Evolutionary conservation across 176 grass and related monocot species (phyloP).

Genomic region (Lolium multiflorum): DNA sequence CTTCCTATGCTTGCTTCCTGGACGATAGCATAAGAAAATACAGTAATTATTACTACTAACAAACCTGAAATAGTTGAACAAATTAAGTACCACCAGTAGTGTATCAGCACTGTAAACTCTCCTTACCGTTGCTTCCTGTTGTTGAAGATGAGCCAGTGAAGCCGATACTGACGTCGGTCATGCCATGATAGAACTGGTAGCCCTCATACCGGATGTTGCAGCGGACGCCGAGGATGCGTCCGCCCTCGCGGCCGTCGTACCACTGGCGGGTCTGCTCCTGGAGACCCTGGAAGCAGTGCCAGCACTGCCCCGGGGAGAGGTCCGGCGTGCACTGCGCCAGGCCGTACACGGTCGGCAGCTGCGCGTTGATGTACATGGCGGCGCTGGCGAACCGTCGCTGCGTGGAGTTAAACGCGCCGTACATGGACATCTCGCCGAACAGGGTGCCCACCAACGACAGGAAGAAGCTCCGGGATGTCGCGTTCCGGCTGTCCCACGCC

Average conservation of each 20-base stretch:
- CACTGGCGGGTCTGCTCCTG: constrained; percentile 27
- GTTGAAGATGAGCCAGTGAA: not conserved
- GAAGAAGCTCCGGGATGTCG: constrained; percentile 50
- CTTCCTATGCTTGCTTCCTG: constrained; percentile 36
- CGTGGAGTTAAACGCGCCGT: constrained; percentile 53
- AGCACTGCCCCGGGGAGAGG: constrained; percentile 54
- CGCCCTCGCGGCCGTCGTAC: constrained; percentile 50
- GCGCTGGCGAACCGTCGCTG: constrained; percentile 47
- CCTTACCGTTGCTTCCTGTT: not conserved
- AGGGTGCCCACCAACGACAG: constrained; percentile 53
- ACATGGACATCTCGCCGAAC: constrained; percentile 55
- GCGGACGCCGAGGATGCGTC: constrained; percentile 51
- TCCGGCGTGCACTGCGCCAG: constrained; percentile 81
- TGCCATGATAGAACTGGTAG: constrained; percentile 54
- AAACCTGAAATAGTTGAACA: not conserved
- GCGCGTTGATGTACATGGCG: constrained; percentile 51
- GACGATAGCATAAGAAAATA: not conserved
- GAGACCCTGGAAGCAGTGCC: constrained; percentile 49
- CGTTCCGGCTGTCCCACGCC: constrained; percentile 52
- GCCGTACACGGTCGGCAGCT: constrained; percentile 62
- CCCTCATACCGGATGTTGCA: constrained; percentile 59
- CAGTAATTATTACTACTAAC: not conserved
- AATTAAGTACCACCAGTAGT: too few relatives aligned
- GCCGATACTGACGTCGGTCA: constrained; percentile 53
- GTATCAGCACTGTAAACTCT: too few relatives aligned